A percentile compares a stretch with the other conserved stretches of the same genome.
phyloP scores from a whole-genome alignment of 1,284 basidiomycete genomes.

The Rugosomyces carneus region DNA sequence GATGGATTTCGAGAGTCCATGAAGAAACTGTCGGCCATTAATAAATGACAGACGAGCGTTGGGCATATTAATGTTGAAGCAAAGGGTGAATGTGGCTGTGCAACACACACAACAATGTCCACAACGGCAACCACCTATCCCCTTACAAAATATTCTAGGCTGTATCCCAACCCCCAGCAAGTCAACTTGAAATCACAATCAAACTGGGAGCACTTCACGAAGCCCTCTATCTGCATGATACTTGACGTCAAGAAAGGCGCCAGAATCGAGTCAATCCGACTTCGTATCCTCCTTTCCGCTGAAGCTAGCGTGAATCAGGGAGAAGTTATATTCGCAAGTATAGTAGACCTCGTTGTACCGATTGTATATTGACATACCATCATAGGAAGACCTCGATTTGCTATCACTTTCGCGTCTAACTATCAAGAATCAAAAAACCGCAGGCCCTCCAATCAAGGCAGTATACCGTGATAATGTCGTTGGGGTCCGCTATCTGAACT shows the following conservation, averaged over 20 bases:
- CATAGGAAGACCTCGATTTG: slow-evolving; percentile 69
- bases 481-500: slow-evolving; percentile 65
- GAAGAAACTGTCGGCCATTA: slow-evolving; percentile 20
- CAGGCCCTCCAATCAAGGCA: slow-evolving; percentile 65
- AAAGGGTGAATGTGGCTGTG: slow-evolving; percentile 12
- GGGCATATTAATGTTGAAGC: slow-evolving; percentile 6
- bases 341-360: slow-evolving; percentile 22
- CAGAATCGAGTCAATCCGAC: slow-evolving; percentile 51
- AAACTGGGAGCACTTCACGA: slow-evolving; percentile 75
- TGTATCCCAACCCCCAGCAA: slow-evolving; percentile 34
- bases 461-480: slow-evolving; percentile 67
- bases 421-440: slow-evolving; percentile 26
- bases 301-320: slow-evolving; percentile 34
- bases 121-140: slow-evolving; percentile 49
- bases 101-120: slow-evolving; percentile 33
- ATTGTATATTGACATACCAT: slow-evolving; percentile 6
- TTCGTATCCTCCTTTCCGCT: slow-evolving; percentile 62
- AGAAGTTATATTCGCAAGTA: slow-evolving; percentile 60
- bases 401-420: slow-evolving; percentile 51
- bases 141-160: slow-evolving; percentile 63
- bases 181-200: slow-evolving; percentile 20
- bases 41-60: slow-evolving; percentile 7
- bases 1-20: slow-evolving; percentile 26
- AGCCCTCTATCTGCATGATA: slow-evolving; percentile 55
- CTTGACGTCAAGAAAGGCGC: slow-evolving; percentile 55